phyloP scores from a whole-genome alignment of 2,329 filamentous ascomycete genomes.

The Fusarium pseudoanthophilum region DNA sequence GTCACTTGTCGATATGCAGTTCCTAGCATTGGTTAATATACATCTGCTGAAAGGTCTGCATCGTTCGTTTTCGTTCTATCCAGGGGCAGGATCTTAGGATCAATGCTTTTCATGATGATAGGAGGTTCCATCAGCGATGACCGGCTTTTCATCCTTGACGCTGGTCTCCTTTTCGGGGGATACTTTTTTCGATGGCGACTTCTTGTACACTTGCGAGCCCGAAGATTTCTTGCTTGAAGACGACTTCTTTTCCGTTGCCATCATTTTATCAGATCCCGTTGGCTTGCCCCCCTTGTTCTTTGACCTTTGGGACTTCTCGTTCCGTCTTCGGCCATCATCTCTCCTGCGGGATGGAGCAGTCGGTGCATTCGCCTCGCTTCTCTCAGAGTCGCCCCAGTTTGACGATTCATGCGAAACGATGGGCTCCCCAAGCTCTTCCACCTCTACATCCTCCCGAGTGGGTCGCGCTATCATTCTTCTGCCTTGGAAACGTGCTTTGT shows the following conservation, averaged over 20 bases:
- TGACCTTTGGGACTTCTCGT: constrained; percentile 16
- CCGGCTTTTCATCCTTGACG: constrained; percentile 18
- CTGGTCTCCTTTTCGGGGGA: constrained; percentile 13
- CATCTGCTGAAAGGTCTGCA: not conserved
- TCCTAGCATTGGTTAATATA: not conserved
- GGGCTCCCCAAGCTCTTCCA: constrained; percentile 12
- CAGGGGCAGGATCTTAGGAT: not conserved
- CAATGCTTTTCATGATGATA: constrained; percentile 14
- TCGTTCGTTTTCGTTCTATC: not conserved
- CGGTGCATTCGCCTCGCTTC: constrained; percentile 1
- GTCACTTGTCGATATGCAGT: not conserved
- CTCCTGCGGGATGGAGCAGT: constrained; percentile 19
- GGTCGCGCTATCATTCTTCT: constrained; percentile 41
- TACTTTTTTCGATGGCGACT: constrained; percentile 11
- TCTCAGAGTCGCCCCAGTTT: not conserved
- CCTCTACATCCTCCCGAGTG: constrained; percentile 30
- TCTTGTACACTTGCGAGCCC: constrained; percentile 23
- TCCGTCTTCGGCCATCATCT: not conserved
- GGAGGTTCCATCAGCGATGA: constrained; percentile 38
- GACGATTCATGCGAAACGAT: not conserved
- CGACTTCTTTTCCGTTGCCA: constrained; percentile 12
- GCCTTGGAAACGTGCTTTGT: constrained; percentile 43
- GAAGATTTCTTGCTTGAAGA: constrained; percentile 22
- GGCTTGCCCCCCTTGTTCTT: constrained; percentile 32
- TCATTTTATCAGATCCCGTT: constrained; percentile 19